Evolutionary conservation across 345 rosid genomes (phyloP).

Genomic region (Boechera stricta): DNA sequence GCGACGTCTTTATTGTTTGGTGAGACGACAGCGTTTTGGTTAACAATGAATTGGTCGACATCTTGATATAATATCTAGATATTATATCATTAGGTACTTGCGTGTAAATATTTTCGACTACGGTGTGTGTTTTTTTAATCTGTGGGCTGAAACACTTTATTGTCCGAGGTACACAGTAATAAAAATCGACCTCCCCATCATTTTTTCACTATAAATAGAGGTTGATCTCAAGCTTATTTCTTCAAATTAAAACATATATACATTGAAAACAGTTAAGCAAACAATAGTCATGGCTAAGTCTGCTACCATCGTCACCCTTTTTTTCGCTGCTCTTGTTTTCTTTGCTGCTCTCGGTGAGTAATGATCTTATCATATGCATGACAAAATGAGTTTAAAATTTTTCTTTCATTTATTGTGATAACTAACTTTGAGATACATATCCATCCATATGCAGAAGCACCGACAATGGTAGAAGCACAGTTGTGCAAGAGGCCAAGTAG

Average conservation of each 20-base stretch:
- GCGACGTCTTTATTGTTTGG: too few species aligned
- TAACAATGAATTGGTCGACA: too few species aligned
- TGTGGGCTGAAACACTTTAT: not conserved
- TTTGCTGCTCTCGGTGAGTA: conserved; percentile 40
- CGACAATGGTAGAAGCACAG: conserved; percentile 2
- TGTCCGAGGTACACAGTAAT: not conserved
- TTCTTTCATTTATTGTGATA: not conserved
- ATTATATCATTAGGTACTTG: not conserved
- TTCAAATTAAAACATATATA: not conserved
- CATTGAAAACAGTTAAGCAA: not conserved
- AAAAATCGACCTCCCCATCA: not conserved
- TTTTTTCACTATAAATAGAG: not conserved
- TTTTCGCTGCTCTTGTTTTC: not conserved
- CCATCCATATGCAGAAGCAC: not conserved
- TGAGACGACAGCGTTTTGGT: too few species aligned
- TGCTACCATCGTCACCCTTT: conserved; percentile 25
- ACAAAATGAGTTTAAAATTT: not conserved
- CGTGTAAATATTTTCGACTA: not conserved
- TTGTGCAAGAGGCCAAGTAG: not conserved
- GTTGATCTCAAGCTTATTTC: not conserved
- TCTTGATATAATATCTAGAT: not conserved
- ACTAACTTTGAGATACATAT: not conserved
- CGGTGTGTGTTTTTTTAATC: not conserved
- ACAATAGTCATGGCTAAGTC: conserved; percentile 35
- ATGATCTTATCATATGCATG: conserved; percentile 23